These are phyloP conservation scores for Clavulina sp. DNA, from an alignment of 768 basidiomycete species.

Conservation along the genomic window DNA sequence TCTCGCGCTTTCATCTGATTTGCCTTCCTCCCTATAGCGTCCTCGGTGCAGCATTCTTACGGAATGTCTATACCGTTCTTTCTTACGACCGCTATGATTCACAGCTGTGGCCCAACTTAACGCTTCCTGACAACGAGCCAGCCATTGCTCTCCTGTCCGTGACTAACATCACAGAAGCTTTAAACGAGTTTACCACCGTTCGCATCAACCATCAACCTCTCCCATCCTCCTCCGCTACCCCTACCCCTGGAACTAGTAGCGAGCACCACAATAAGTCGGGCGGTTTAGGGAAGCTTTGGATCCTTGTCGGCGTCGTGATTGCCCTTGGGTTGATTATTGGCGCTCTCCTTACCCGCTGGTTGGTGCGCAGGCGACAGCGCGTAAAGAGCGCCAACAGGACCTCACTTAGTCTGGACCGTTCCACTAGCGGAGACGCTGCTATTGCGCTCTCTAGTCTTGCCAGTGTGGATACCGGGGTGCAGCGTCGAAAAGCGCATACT, in stretches of 20 bases:
- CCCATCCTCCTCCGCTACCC: not conserved
- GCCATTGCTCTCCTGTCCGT: constrained; percentile 44
- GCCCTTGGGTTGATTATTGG: not conserved
- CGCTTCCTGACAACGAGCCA: constrained; percentile 22
- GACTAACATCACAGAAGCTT: constrained; percentile 41
- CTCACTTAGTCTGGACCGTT: no score
- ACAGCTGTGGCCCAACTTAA: constrained; percentile 23
- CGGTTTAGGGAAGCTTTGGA: no score
- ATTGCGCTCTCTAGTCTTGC: no score
- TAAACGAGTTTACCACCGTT: constrained; percentile 51
- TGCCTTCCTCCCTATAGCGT: constrained; percentile 31
- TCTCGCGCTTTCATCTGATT: not conserved
- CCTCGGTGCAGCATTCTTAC: constrained; percentile 61
- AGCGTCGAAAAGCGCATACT: no score
- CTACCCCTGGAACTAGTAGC: no score
- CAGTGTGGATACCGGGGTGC: no score
- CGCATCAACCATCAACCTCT: constrained; percentile 49
- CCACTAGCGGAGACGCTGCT: no score
- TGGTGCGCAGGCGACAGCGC: no score
- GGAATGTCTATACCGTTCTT: constrained; percentile 63
- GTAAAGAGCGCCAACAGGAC: no score
- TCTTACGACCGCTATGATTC: constrained; percentile 35
- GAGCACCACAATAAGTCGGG: no score
- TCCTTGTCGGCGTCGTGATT: not conserved
- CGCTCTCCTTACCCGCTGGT: not conserved